Evolutionary conservation across 164 flowering plant species (phyloP), one percentile per base, ranked within the genome.

Genomic region (Protea cynaroides): DNA sequence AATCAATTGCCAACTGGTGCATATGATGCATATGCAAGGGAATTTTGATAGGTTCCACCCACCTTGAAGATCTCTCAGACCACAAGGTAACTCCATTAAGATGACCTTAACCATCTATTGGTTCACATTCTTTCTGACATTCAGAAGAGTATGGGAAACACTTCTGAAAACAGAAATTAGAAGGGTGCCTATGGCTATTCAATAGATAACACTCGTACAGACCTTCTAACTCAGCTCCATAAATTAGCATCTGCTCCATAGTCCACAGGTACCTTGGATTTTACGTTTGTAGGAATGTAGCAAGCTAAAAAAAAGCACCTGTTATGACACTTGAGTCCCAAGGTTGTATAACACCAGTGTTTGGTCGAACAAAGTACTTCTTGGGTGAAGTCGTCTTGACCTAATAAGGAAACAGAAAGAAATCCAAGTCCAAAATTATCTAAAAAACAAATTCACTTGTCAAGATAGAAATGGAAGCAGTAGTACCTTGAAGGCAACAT

Each of bases 351-450:
- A 92, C 80, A 56, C 96, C 88, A 43, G 89, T 83, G 70, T 89
- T 92, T 43, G 98, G 98, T 40, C 98, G 83, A 38, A 92, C 98
- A 72, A 83, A 92, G 78, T 92, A 92, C 84, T 84, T 88, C 80
- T 85, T 87, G 8, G 98, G 98, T 17, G 96, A 85, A 57, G 98
- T 92, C 34, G 98, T 92, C 79, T 92, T 92, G 66, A 92, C 94
- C 98, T 92, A 69, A 57, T 18, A 36, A 18, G 43, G 6, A 13
- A n/a, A n/a, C 46, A 49, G 15, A 61, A 29, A 51, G 38, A 52
- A 21, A 22, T 1, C 8, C 51, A 14, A 9, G 21, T 17, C 5
- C 34, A 13, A 58, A 25, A 61, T 17, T 17, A 10, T 44, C 29
- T 12, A 17, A 43, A 43, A 7, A 25, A 10, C 3, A 17, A 50